Conservation (phyloP, 352 stramenopile genomes). For the Phytophthora hybrid region DNA sequence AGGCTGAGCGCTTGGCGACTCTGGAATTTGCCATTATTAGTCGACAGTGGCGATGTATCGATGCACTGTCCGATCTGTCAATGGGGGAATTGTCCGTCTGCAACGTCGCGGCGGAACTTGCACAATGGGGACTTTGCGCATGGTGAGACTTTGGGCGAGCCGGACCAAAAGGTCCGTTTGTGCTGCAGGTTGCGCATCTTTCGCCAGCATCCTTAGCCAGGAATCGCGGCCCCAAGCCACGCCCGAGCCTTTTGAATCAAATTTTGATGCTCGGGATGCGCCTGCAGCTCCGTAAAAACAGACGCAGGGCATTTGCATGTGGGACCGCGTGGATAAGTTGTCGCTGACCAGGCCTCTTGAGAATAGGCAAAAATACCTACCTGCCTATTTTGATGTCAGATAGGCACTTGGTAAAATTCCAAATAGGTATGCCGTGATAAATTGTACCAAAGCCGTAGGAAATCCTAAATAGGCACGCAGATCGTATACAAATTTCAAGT, state of each 20-base stretch:
- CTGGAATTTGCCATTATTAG: slow-evolving; percentile 30
- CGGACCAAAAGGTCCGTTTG: slow-evolving; percentile 17
- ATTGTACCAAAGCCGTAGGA: no score
- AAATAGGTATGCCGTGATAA: no score
- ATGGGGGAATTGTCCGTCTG: slow-evolving; percentile 28
- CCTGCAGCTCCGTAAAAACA: slow-evolving; percentile 42
- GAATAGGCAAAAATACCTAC: no score
- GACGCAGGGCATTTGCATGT: slow-evolving; percentile 16
- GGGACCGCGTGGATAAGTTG: no score
- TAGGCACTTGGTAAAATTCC: no score
- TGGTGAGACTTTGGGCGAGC: slow-evolving; percentile 25
- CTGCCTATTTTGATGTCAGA: no score
- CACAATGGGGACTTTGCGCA: slow-evolving; percentile 7
- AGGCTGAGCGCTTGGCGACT: slow-evolving; percentile 29
- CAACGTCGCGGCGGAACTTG: slow-evolving; percentile 14
- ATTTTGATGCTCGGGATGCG: slow-evolving; percentile 12
- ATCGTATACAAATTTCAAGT: no score
- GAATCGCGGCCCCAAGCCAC: slow-evolving; percentile 7
- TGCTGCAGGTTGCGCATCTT: slow-evolving; percentile 37
- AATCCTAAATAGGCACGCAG: no score
- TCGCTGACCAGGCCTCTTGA: no score
- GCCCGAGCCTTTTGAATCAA: slow-evolving; percentile 15
- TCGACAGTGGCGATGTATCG: slow-evolving; percentile 21
- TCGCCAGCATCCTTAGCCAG: slow-evolving; percentile 28
- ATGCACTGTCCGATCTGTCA: slow-evolving; percentile 26